These are phyloP conservation scores for Russula griseocarnosa DNA, from an alignment of 768 basidiomycete species.

Conservation along the genomic window DNA sequence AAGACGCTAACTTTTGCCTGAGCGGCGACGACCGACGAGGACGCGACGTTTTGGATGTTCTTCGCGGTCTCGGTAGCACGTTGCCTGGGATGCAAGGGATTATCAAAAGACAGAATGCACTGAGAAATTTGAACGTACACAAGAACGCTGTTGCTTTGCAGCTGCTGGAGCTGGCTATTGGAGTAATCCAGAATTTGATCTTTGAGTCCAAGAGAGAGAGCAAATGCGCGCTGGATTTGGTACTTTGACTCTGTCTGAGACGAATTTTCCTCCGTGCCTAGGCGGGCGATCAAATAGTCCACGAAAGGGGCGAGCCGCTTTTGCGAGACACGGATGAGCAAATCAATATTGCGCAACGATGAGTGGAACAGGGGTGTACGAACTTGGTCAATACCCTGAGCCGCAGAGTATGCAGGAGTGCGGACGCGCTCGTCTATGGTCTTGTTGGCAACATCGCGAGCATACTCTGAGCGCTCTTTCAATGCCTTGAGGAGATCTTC, in stretches of 20 bases:
- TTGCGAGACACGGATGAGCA: constrained; percentile 20
- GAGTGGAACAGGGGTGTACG: constrained; percentile 26
- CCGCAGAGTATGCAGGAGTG: constrained; percentile 57
- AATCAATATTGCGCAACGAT: constrained; percentile 22
- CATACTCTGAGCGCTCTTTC: constrained; percentile 53
- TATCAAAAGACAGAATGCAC: constrained; percentile 2
- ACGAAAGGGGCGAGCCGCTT: constrained; percentile 73
- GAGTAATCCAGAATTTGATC: constrained; percentile 64
- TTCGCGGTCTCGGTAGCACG: constrained; percentile 65
- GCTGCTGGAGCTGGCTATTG: constrained; percentile 64
- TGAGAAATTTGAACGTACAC: constrained; percentile 45
- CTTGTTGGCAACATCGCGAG: constrained; percentile 54
- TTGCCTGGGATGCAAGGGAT: constrained; percentile 44
- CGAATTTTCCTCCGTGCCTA: constrained; percentile 48
- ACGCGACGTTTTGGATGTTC: constrained; percentile 55
- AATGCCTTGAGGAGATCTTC: constrained; percentile 64
- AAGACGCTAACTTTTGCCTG: constrained; percentile 55
- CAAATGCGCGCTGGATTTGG: constrained; percentile 73
- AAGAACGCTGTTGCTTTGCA: constrained; percentile 60
- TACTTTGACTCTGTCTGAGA: constrained; percentile 55
- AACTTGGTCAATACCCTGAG: constrained; percentile 70
- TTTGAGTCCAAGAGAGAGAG: constrained; percentile 59
- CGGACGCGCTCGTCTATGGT: constrained; percentile 63
- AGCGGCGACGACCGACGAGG: constrained; percentile 52
- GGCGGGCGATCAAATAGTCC: constrained; percentile 51